These are phyloP conservation scores for Penstemon davidsonii DNA, from an alignment of 257 asterid species.

Conservation along the genomic window DNA sequence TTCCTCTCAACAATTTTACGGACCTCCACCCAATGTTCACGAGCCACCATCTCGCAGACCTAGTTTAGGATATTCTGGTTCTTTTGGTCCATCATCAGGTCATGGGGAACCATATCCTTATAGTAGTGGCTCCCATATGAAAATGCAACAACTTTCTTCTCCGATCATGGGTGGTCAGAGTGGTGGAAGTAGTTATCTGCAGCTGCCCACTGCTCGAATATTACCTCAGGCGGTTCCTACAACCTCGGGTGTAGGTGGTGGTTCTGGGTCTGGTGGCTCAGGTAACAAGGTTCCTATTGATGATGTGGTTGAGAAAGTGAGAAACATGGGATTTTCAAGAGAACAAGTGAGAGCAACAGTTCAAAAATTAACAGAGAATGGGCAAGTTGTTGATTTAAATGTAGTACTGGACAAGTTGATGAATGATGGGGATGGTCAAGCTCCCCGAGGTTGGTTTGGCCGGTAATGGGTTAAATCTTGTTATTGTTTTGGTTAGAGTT, in stretches of 20 bases:
- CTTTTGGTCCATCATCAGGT: slow-evolving; percentile 42
- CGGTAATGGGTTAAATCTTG: slow-evolving; percentile 30
- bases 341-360: slow-evolving; percentile 63
- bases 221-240: slow-evolving; percentile 68
- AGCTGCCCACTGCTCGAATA: slow-evolving; percentile 58
- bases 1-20: slow-evolving; percentile 42
- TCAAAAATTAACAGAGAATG: slow-evolving; percentile 60
- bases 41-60: slow-evolving; percentile 48
- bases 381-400: slow-evolving; percentile 64
- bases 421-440: slow-evolving; percentile 59
- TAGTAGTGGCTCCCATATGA: slow-evolving; percentile 44
- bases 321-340: slow-evolving; percentile 66
- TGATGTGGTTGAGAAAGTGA: slow-evolving; percentile 65
- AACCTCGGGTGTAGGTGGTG: slow-evolving; percentile 45
- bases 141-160: slow-evolving; percentile 41
- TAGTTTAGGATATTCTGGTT: slow-evolving; percentile 44
- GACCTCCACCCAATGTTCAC: slow-evolving; percentile 37
- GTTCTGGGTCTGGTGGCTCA: slow-evolving; percentile 41
- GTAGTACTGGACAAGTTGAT: slow-evolving; percentile 66
- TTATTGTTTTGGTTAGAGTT: background rate
- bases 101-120: slow-evolving; percentile 47
- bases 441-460: slow-evolving; percentile 55
- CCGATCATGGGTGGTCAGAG: slow-evolving; percentile 38
- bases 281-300: slow-evolving; percentile 65
- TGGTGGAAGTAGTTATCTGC: slow-evolving; percentile 49